Conservation (phyloP, 2,329 filamentous ascomycete species). For the Rutstroemia sp. region DNA sequence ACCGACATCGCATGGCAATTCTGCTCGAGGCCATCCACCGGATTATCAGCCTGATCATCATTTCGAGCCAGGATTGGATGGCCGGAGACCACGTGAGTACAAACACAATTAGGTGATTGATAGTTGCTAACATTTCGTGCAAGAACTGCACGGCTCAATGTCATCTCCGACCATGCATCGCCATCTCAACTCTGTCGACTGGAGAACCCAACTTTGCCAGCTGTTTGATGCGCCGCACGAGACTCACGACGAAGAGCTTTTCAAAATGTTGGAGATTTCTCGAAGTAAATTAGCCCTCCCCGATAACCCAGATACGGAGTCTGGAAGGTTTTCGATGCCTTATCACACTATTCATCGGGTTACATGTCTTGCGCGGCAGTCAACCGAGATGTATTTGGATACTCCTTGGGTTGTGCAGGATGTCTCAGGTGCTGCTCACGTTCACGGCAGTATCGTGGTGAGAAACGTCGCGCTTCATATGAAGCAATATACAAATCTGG, state of each 20-base stretch:
- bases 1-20: slow-evolving; percentile 10
- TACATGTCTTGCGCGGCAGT: not conserved
- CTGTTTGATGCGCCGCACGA: slow-evolving; percentile 5
- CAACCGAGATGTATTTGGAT: slow-evolving; percentile 4
- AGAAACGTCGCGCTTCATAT: slow-evolving; percentile 4
- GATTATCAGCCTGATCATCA: slow-evolving; percentile 8
- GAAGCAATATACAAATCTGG: not conserved
- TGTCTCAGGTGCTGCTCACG: not conserved
- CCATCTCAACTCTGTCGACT: slow-evolving; percentile 1
- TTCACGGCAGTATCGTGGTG: slow-evolving; percentile 5
- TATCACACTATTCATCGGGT: slow-evolving; percentile 9
- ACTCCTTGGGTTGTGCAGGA: slow-evolving; percentile 2
- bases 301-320: not conserved
- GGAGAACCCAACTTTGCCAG: slow-evolving; percentile 7
- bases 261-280: slow-evolving; percentile 6
- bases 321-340: slow-evolving; percentile 1
- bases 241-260: slow-evolving; percentile 7
- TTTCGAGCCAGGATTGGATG: slow-evolving; percentile 1
- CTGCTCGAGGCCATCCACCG: not conserved
- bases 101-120: not conserved
- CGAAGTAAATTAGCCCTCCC: not conserved
- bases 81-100: slow-evolving; percentile 4
- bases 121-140: not conserved
- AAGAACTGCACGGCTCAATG: slow-evolving; percentile 1
- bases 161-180: slow-evolving; percentile 5